Conservation (phyloP, 1,284 basidiomycete genomes). For the Sanghuangporus baumii region DNA sequence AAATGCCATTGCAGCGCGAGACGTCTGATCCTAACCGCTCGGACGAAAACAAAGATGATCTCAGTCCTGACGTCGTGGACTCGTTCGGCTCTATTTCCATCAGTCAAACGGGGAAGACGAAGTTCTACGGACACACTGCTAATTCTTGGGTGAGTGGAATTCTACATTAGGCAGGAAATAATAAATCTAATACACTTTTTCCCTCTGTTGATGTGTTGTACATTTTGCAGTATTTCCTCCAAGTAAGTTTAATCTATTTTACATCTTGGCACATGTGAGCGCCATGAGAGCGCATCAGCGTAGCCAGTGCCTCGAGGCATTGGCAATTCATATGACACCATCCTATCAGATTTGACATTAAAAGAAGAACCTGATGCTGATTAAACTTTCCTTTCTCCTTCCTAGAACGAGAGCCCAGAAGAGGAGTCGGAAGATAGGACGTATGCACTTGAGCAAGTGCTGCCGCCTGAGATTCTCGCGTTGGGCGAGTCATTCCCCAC, state of each 20-base stretch:
- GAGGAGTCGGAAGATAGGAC: slow-evolving; percentile 48
- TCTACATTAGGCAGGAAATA: background rate
- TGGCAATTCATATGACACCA: background rate
- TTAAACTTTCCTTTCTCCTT: background rate
- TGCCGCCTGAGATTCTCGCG: slow-evolving; percentile 56
- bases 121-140: slow-evolving; percentile 68
- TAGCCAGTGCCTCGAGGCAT: background rate
- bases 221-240: slow-evolving; percentile 58
- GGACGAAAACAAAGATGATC: slow-evolving; percentile 50
- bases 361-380: slow-evolving; percentile 2
- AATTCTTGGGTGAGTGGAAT: slow-evolving; percentile 61
- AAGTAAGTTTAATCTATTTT: slow-evolving; percentile 36
- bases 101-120: slow-evolving; percentile 59
- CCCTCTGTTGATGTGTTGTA: slow-evolving; percentile 5
- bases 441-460: slow-evolving; percentile 43
- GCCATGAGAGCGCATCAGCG: background rate
- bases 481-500: slow-evolving; percentile 63
- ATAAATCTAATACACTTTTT: slow-evolving; percentile 2
- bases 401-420: slow-evolving; percentile 53
- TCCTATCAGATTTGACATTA: background rate
- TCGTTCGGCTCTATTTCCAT: slow-evolving; percentile 73
- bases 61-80: slow-evolving; percentile 64
- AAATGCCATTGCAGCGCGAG: slow-evolving; percentile 68
- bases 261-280: background rate
- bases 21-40: slow-evolving; percentile 23